A percentile compares a stretch with the other conserved stretches of the same genome.
These are phyloP conservation scores for Dendrocalamus latiflorus DNA, from an alignment of 202 grass and related monocot species.

Conservation along the genomic window DNA sequence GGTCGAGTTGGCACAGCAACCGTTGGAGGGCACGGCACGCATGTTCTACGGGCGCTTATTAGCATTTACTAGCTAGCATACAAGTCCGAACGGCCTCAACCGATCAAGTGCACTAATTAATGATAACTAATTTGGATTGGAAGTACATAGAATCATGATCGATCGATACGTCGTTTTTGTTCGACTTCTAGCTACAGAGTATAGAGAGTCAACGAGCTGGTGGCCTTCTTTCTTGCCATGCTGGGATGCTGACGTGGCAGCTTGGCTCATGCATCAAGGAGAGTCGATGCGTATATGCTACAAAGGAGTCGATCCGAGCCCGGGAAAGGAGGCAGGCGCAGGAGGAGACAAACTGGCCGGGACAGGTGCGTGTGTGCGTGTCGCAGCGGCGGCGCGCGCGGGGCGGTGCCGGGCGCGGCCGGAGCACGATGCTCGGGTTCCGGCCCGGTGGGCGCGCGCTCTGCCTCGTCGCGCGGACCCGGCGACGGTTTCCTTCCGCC, in stretches of 20 bases:
- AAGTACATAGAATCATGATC: neutral
- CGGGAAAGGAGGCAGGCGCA: conserved; percentile 6
- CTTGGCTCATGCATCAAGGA: neutral
- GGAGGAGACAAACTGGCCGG: neutral
- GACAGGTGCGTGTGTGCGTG: neutral
- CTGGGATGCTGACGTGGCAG: neutral
- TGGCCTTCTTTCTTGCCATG: neutral
- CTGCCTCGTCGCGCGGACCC: conserved; percentile 6
- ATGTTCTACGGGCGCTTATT: neutral
- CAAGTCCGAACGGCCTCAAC: neutral
- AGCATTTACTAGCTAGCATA: neutral
- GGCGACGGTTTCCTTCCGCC: conserved; percentile 15
- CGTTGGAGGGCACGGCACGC: neutral
- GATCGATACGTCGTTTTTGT: no score
- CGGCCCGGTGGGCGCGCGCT: neutral
- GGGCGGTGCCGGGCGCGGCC: conserved; percentile 24
- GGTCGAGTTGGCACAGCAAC: conserved; percentile 8
- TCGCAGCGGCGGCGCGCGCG: neutral
- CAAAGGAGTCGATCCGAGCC: no score
- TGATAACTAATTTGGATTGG: neutral
- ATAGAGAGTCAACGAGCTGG: neutral
- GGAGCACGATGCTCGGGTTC: conserved; percentile 26
- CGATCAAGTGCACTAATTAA: neutral
- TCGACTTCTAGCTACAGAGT: no score
- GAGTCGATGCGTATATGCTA: no score